phyloP scores from a whole-genome alignment of 2,329 filamentous ascomycete species.

The Fusarium musae region DNA sequence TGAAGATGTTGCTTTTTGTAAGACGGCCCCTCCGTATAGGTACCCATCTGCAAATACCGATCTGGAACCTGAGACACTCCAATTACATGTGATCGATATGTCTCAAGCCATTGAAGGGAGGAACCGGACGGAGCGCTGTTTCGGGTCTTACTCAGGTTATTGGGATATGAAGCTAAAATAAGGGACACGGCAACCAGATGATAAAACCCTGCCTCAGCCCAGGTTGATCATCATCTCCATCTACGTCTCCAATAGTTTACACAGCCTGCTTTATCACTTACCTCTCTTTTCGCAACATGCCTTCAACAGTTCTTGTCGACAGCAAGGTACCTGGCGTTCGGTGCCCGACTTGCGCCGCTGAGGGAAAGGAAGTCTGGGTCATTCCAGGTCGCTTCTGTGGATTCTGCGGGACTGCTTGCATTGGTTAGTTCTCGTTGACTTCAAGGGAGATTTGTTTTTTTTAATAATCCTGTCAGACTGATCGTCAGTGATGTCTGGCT shows the following conservation, averaged over 20 bases:
- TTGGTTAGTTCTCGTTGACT: neutral
- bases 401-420: neutral
- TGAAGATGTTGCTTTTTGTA: neutral
- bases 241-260: too few species aligned
- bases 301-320: neutral
- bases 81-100: neutral
- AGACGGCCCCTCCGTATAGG: neutral
- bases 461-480: too few species aligned
- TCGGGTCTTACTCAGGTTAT: neutral
- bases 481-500: neutral
- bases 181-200: neutral
- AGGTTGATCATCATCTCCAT: neutral
- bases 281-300: neutral
- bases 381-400: neutral
- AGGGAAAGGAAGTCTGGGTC: neutral
- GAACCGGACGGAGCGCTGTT: neutral
- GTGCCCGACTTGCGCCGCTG: neutral
- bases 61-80: neutral
- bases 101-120: neutral
- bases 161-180: neutral
- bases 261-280: too few species aligned
- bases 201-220: neutral
- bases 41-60: neutral
- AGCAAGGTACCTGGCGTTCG: neutral
- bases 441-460: too few species aligned